Evolutionary conservation across 2,329 filamentous ascomycete species (phyloP).

Genomic region (Epichloe typhina): DNA sequence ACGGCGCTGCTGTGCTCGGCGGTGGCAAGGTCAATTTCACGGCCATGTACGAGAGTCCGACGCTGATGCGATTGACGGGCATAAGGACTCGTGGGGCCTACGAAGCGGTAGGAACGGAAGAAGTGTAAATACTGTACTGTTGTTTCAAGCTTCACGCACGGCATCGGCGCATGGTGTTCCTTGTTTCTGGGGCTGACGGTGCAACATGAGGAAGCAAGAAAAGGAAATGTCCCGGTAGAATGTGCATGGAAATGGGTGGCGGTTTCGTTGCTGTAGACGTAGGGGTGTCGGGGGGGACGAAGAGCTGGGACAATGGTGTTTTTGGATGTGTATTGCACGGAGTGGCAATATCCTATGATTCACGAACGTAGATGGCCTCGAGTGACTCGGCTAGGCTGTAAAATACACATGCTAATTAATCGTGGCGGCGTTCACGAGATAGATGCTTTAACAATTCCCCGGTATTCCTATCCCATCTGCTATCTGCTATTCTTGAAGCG

Average conservation of each 20-base stretch:
- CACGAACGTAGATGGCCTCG: neutral
- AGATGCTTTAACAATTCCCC: no score
- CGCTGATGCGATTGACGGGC: slow-evolving; percentile 45
- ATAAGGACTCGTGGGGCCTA: slow-evolving; percentile 43
- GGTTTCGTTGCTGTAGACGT: no score
- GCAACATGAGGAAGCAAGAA: no score
- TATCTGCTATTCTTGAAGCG: no score
- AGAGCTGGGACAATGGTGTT: neutral
- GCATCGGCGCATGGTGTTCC: neutral
- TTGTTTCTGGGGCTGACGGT: no score
- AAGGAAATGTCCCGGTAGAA: neutral
- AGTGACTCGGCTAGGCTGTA: neutral
- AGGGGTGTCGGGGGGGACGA: neutral
- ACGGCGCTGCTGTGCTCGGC: slow-evolving; percentile 61
- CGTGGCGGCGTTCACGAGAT: no score
- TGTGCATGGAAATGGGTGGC: neutral
- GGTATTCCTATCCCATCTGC: no score
- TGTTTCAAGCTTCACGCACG: neutral
- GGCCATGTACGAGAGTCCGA: slow-evolving; percentile 74
- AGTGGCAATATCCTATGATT: neutral
- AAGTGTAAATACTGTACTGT: slow-evolving; percentile 19
- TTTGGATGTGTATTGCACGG: neutral
- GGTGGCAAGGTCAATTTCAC: slow-evolving; percentile 78
- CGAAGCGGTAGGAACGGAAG: slow-evolving; percentile 47
- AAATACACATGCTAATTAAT: no score